Evolutionary conservation across 1,284 basidiomycete species (phyloP).

Genomic region (Fistulinella cinereoalba): DNA sequence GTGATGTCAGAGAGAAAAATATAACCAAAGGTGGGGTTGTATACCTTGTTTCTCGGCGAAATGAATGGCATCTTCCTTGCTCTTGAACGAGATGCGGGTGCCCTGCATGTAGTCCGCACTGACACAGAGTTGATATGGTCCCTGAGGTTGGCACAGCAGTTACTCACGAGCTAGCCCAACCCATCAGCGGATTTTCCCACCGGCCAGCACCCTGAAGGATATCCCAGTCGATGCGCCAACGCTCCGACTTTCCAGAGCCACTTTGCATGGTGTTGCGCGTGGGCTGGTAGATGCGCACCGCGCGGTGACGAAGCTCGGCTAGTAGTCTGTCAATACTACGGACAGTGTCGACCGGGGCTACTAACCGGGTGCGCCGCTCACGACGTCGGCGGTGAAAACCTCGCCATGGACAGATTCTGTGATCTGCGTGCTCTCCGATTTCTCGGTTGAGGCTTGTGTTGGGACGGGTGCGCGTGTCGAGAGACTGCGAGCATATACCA

Average conservation of each 20-base stretch:
- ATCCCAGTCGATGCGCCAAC: constrained; percentile 97
- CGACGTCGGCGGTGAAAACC: constrained; percentile 68
- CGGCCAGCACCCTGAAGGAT: constrained; percentile 83
- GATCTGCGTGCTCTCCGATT: constrained; percentile 31
- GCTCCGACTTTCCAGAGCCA: constrained; percentile 80
- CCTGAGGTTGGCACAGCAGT: background rate
- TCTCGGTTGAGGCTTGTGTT: constrained; percentile 23
- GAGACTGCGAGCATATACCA: constrained; percentile 19
- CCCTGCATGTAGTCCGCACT: constrained; percentile 99
- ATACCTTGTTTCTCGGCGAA: constrained; percentile 91
- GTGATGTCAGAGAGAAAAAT: constrained; percentile 1
- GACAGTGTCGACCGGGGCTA: constrained; percentile 5
- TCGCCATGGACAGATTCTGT: constrained; percentile 46
- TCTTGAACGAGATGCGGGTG: constrained; percentile 82
- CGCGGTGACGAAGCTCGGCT: constrained; percentile 85
- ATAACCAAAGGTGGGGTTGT: constrained; percentile 10
- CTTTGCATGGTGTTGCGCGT: constrained; percentile 96
- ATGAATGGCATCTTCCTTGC: constrained; percentile 90
- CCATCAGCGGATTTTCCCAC: constrained; percentile 99
- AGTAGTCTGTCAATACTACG: background rate
- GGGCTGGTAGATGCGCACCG: constrained; percentile 92
- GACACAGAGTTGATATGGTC: constrained; percentile 3
- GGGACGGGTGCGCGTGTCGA: constrained; percentile 19
- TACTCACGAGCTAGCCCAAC: constrained; percentile 88
- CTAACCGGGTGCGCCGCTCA: constrained; percentile 78